Conservation (phyloP, 257 asterid species). For the Oldenlandia corymbosa region DNA sequence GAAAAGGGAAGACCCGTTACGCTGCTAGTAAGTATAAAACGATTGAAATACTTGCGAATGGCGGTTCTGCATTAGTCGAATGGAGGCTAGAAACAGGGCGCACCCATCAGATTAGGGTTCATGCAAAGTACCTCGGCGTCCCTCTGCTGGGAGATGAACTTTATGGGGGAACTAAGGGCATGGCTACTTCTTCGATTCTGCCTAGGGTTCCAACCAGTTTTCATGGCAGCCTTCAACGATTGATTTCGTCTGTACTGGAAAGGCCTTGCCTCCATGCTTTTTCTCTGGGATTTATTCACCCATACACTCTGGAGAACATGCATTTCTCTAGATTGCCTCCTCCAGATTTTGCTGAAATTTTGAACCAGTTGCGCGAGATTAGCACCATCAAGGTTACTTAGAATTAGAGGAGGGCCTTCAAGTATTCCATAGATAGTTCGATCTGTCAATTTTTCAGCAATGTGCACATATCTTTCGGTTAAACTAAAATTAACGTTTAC, state of each 20-base stretch:
- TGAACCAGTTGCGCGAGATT: slow-evolving; percentile 54
- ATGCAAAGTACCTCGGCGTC: slow-evolving; percentile 81
- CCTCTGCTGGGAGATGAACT: slow-evolving; percentile 96
- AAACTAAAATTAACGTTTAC: too few species aligned
- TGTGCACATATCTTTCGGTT: too few species aligned
- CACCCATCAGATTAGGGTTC: slow-evolving; percentile 87
- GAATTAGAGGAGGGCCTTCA: too few species aligned
- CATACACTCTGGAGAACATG: slow-evolving; percentile 53
- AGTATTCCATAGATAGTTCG: too few species aligned
- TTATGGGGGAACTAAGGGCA: slow-evolving; percentile 89
- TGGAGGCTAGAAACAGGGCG: slow-evolving; percentile 99
- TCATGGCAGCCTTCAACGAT: slow-evolving; percentile 39
- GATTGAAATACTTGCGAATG: slow-evolving; percentile 77
- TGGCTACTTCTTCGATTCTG: slow-evolving; percentile 77
- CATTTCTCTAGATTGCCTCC: slow-evolving; percentile 75
- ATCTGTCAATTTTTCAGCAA: too few species aligned
- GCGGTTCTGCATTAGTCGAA: slow-evolving; percentile 85
- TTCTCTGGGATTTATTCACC: slow-evolving; percentile 79
- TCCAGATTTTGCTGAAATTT: slow-evolving; percentile 59
- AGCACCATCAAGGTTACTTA: too few species aligned
- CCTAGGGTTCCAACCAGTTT: slow-evolving; percentile 40
- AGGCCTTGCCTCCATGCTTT: slow-evolving; percentile 96
- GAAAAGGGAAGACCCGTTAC: slow-evolving; percentile 65
- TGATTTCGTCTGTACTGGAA: slow-evolving; percentile 50
- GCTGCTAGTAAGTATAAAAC: slow-evolving; percentile 94